Evolutionary conservation across 768 basidiomycete species (phyloP), one percentile per base, ranked within the genome.

Genomic region (Pleurotus ostreatus): DNA sequence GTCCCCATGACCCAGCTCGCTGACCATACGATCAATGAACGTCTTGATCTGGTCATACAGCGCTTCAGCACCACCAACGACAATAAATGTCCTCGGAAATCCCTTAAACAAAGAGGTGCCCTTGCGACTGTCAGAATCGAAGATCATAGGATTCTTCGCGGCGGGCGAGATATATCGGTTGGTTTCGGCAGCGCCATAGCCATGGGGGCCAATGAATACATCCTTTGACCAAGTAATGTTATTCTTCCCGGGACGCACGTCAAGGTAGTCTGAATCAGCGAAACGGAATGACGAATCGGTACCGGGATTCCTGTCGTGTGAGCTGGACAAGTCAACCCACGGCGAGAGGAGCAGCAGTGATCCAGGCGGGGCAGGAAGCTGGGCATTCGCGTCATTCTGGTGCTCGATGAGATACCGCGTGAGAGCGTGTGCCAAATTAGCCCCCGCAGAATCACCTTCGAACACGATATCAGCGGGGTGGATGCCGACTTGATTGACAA

Each of bases 371-470:
- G 68, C 64, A 3, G 79, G 80, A n/a, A 82, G 59, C 4, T 65
- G 61, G 25, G 67, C 56, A 4, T 67, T 65, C 7, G 67, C 52
- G 2, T 68, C 55, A 25, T 62, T 63, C 26, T 70, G 69, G 66
- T 83, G 68, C 57, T 84, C 80, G 15, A 80, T 70, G 22, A 90
- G 77, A 60, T 86, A 85, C 3, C 84, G 82, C 7, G 74, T 78
- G 43, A 89, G 74, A 0, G 84, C 83, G 34, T 83, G 74, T 0
- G 83, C 82, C 22, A 92, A 79, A 67, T 92, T 88, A 4, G 78
- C 91, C 2, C 91, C 90, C 0, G 90, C 88, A 1, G 87, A 92
- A 65, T 93, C 89, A 2, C 90, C 91, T 16, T 74, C 74, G 18
- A 92, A 49, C 55, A 89, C 75, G 63, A 93, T 85, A 61, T 88